Evolutionary conservation across 352 stramenopile genomes (phyloP), one percentile per base, ranked within the genome.

Genomic region (Phytopythium ostracodes): DNA sequence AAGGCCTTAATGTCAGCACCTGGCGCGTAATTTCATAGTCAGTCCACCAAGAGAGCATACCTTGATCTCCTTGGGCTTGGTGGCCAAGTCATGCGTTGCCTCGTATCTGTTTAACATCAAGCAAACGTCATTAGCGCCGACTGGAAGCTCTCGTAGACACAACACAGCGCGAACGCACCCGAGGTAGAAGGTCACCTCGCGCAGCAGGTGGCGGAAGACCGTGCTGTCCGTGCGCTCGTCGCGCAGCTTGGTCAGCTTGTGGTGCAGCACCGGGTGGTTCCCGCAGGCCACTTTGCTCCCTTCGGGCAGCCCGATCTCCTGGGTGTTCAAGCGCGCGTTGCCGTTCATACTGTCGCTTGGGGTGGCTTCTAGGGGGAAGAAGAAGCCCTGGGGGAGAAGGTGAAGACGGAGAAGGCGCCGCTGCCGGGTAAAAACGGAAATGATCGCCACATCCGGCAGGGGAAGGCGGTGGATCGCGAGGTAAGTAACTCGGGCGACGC

Each of bases 181-280:
- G 22, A 99, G 76, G 68, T 99, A 98, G 66, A 98, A 99, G 31
- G 97, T 99, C 50, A 99, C 89, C 83, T 99, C 97, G 49, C 94
- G 90, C 56, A 99, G 77, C n/a, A 98, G 72, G 57, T 94, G 75
- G 60, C 97, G 94, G 71, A 99, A 99, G 17, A 98, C 79, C 46
- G 83, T 90, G 59, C 92, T 92, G 50, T 89, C 81, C 0, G 96
- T 99, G 66, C 85, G 81, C 52, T 96, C 94, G 49, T 97, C 93
- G n/a, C 97, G 92, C 35, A 99, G 84, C 64, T 98, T 96, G 22
- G 92, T 98, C 54, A 99, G 88, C 77, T 99, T 99, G 77, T 99
- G 95, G 29, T 84, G 77, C 24, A 98, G 74, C 38, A 99, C 89
- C 1, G 93, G 92, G 75, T 98, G 96, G 18, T 73, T 78, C 0